These are phyloP conservation scores for Pseudocercospora vitis DNA, from an alignment of 2,329 filamentous ascomycete species.

Conservation along the genomic window DNA sequence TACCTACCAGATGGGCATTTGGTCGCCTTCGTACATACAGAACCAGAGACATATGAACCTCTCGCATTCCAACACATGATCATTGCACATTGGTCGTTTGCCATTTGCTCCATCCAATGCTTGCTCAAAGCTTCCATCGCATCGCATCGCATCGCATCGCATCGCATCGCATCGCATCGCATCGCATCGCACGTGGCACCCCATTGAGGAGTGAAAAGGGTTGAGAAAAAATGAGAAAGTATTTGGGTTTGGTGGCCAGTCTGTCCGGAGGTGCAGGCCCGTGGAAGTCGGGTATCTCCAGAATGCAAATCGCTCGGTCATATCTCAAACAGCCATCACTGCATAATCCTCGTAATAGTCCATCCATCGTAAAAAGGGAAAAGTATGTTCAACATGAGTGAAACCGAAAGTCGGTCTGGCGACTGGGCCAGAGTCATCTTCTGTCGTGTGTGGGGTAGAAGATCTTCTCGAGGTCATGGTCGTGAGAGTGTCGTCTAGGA, in stretches of 20 bases:
- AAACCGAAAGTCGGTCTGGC: constrained; percentile 18
- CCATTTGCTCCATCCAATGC: background rate
- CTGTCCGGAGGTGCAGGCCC: constrained; percentile 11
- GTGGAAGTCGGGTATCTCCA: constrained; percentile 24
- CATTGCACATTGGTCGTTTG: background rate
- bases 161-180: background rate
- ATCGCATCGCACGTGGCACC: background rate
- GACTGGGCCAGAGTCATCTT: constrained; percentile 22
- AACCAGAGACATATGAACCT: constrained; percentile 6
- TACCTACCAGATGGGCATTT: constrained; percentile 10
- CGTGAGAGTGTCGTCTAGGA: constrained; percentile 19
- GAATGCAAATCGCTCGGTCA: constrained; percentile 21
- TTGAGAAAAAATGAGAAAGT: constrained; percentile 7
- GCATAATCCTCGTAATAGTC: constrained; percentile 15
- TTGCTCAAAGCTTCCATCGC: constrained; percentile 19
- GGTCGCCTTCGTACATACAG: constrained; percentile 12
- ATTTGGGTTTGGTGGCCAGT: constrained; percentile 12
- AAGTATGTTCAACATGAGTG: constrained; percentile 8
- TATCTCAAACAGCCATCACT: constrained; percentile 18
- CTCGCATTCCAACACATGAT: constrained; percentile 1
- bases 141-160: constrained; percentile 3
- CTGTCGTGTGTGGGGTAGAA: constrained; percentile 20
- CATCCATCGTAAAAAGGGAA: constrained; percentile 5
- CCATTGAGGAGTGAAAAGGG: constrained; percentile 1
- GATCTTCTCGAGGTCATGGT: constrained; percentile 12